Evolutionary conservation across 257 asterid genomes (phyloP), one percentile per base, ranked within the genome.

Genomic region (Prunella vulgaris): DNA sequence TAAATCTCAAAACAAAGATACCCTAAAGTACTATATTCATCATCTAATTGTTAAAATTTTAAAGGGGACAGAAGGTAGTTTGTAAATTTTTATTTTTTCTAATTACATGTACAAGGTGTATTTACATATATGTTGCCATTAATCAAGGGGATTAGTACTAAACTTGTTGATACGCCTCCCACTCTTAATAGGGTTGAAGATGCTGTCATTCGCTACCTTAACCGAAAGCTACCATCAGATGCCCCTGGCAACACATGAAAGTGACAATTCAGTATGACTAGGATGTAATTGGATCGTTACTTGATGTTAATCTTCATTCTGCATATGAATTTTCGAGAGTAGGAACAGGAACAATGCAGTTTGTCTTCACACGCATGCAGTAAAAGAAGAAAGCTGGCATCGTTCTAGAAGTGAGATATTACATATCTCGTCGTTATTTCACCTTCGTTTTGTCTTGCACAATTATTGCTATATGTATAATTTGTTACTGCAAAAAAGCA

Each of bases 161-260:
- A 66, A 59, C 32, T 68, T 9, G 24, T 32, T 77, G 74, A 75
- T 77, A 77, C 72, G 21, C 56, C 64, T 70, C 13, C 42, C 57
- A 77, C 70, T 46, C 63, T 69, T 64, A 67, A 70, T 89, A 93
- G 98, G 98, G 97, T 90, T 62, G 98, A 93, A 72, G 98, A 93
- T 83, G 98, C 97, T 70, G 97, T 90, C 64, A 88, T 93, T 66
- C 96, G 98, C 56, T 93, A 90, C 82, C 89, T 93, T 74, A 93
- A 93, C 75, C 86, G 97, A 63, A 93, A 80, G 84, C 82, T 90
- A 46, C 88, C 96, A 3, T 74, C 83, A 38, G 95, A 84, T 78
- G 86, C 89, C 73, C 87, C 86, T 24, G 87, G 85, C 76, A 77
- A 84, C 86, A 76, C 85, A 44, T 88, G 82, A 88, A 40, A 21